Percentiles rank a stretch among this genome's conserved stretches.
These are phyloP conservation scores for Trichoderma virens DNA, from an alignment of 495 filamentous ascomycete genomes.

Conservation along the genomic window DNA sequence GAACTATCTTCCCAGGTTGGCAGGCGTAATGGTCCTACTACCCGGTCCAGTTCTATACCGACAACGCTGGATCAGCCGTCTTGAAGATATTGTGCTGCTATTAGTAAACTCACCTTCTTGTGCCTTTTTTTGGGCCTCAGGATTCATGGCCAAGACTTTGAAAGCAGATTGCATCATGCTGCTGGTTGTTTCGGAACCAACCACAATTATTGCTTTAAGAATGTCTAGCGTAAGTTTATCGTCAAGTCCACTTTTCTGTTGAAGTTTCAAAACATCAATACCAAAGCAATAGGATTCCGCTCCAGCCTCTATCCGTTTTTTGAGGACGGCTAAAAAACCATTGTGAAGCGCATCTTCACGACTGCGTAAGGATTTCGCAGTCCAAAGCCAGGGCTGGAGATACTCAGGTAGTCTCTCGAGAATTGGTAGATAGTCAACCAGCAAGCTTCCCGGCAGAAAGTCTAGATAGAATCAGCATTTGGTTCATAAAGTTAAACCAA, in stretches of 20 bases:
- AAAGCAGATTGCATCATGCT: background rate
- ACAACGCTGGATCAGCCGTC: too few species aligned
- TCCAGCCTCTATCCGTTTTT: background rate
- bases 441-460: background rate
- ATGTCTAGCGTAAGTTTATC: background rate
- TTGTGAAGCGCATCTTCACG: background rate
- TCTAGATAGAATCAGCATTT: background rate
- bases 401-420: background rate
- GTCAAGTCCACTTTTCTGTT: background rate
- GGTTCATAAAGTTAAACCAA: too few species aligned
- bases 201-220: background rate
- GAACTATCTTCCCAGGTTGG: slow-evolving; percentile 52
- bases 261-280: background rate
- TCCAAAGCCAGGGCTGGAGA: background rate
- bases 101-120: slow-evolving; percentile 4
- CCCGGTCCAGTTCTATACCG: slow-evolving; percentile 44
- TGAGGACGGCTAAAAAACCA: background rate
- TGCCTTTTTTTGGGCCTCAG: background rate
- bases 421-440: background rate
- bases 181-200: background rate
- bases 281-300: background rate
- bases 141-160: background rate
- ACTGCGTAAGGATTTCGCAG: background rate
- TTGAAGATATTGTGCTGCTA: too few species aligned
- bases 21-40: slow-evolving; percentile 44